Base-by-base conservation (phyloP, 2,329 filamentous ascomycete species). In the Claviceps humidiphila region DNA sequence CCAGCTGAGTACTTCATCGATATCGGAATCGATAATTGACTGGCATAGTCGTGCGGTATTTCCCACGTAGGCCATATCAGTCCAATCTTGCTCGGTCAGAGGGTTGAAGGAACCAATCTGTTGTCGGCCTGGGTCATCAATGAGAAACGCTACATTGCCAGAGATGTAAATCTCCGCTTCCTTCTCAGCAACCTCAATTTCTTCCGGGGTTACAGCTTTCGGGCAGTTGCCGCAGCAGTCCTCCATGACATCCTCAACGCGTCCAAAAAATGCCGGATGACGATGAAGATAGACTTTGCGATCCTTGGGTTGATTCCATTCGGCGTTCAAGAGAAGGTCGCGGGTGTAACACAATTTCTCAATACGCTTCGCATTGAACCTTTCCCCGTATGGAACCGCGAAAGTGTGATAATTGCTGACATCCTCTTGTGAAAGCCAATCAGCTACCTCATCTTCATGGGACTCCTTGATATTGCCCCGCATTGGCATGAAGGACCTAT, bases 201-300 rank as follows among this genome's bases (percentile, higher is more conserved):
- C 89, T 58, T 90, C 84, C 0, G 80, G 71, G 0, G 84, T 90
- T 4, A 72, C 64, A 0, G 88, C 80, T 46, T 76, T 67, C 0
- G 89, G 89, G 57, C 89, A 95, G 57, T 72, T 81, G 11, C 87
- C 87, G 63, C 89, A 95, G 64, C 89, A 95, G 62, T 95, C 89
- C 34, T 80, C 71, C 51, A 91, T 77, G 7, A 93, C 78, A 66
- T 93, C 84, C 52, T 83, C 72, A 5, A 84, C 80, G 34, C 80
- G 77, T 0, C 89, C 88, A 60, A 94, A 91, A 65, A 94, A 94
- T 13, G 85, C 87, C 3, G 89, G 88, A 60, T 94, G 89, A 2
- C 89, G 80, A 67, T 95, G 89, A 5, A 94, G 72, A 55, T 87
- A 80, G 1, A 90, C 83, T 26, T 82, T 73, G n/a, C 88, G 78